Percentiles rank a stretch among this genome's conserved stretches.
Conservation (phyloP, 371 early-diverging fungal species). For the Syncephalis plumigaleata region DNA sequence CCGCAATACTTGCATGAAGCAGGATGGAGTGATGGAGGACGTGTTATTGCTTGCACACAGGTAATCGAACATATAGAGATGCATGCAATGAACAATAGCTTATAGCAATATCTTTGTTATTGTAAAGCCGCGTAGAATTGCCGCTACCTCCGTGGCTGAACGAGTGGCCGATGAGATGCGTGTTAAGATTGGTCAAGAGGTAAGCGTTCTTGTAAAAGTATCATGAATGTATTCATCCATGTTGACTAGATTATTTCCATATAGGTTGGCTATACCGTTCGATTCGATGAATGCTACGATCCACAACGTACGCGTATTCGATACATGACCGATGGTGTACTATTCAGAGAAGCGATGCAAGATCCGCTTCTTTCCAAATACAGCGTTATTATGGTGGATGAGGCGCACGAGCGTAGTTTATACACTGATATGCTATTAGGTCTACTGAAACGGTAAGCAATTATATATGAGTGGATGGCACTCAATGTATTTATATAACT, state of each 20-base stretch:
- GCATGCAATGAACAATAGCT: neutral
- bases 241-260: no score
- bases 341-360: slow-evolving; percentile 55
- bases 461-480: neutral
- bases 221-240: slow-evolving; percentile 12
- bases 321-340: slow-evolving; percentile 85
- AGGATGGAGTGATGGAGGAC: slow-evolving; percentile 35
- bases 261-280: slow-evolving; percentile 38
- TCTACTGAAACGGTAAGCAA: slow-evolving; percentile 43
- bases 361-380: slow-evolving; percentile 63
- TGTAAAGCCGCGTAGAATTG: slow-evolving; percentile 89
- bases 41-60: slow-evolving; percentile 70
- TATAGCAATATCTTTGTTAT: slow-evolving; percentile 25
- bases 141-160: slow-evolving; percentile 92
- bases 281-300: slow-evolving; percentile 50
- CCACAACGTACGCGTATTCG: slow-evolving; percentile 45
- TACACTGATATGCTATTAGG: slow-evolving; percentile 78
- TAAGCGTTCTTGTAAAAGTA: no score
- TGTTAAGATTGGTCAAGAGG: slow-evolving; percentile 63
- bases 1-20: slow-evolving; percentile 66
- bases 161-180: slow-evolving; percentile 87
- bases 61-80: no score
- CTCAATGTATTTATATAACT: neutral
- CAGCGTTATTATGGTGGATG: slow-evolving; percentile 80
- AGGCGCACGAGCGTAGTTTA: slow-evolving; percentile 81